Conservation (phyloP, 495 filamentous ascomycete genomes). For the Penicillium ucsense region DNA sequence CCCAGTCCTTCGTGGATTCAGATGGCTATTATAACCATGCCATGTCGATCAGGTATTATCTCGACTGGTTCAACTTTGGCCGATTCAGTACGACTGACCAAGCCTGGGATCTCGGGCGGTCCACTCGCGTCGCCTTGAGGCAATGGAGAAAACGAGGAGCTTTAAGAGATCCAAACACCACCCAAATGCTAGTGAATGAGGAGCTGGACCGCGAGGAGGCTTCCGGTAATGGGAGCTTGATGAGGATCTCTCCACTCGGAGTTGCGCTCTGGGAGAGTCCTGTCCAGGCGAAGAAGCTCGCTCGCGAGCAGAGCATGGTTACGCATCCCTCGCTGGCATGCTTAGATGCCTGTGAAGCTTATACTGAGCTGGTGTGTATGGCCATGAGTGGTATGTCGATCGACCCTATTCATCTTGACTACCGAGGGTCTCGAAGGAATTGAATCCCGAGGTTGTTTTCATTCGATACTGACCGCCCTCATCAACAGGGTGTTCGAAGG, state of each 20-base stretch:
- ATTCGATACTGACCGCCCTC: neutral
- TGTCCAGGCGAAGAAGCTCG: slow-evolving; percentile 13
- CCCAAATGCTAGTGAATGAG: slow-evolving; percentile 3
- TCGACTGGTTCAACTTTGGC: slow-evolving; percentile 27
- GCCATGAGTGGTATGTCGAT: slow-evolving; percentile 14
- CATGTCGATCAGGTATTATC: slow-evolving; percentile 23
- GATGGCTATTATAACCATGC: slow-evolving; percentile 17
- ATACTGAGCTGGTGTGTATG: slow-evolving; percentile 21
- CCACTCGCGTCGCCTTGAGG: slow-evolving; percentile 24
- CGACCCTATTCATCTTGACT: too few species aligned
- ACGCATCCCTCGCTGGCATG: slow-evolving; percentile 35
- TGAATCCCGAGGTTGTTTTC: too few species aligned
- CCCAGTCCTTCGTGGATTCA: slow-evolving; percentile 27
- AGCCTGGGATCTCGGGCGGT: slow-evolving; percentile 33
- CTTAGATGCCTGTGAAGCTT: slow-evolving; percentile 31
- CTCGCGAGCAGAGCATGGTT: slow-evolving; percentile 16
- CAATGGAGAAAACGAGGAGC: slow-evolving; percentile 19
- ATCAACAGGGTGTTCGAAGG: slow-evolving; percentile 12
- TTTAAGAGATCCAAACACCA: neutral
- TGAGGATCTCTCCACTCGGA: slow-evolving; percentile 34
- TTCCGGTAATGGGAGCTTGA: slow-evolving; percentile 39
- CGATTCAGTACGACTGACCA: slow-evolving; percentile 25
- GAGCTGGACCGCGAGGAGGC: slow-evolving; percentile 6
- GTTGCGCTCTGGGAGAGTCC: slow-evolving; percentile 18
- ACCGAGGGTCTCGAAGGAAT: neutral